Conservation (phyloP, 306 rosid genomes). For the Ochetophila trinervis region DNA sequence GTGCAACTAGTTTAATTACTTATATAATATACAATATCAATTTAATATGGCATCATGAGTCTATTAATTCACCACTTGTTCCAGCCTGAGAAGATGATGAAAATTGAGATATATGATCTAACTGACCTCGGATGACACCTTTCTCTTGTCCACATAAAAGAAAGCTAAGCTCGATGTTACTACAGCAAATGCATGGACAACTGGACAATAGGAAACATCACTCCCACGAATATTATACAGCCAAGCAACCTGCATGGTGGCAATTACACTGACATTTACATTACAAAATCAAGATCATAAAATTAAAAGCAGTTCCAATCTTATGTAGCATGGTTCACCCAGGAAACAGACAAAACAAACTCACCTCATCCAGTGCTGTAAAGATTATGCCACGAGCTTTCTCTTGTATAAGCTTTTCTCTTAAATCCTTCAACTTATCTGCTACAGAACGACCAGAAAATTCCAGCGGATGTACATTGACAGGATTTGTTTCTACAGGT, state of each 20-base stretch:
- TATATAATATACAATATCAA: not conserved
- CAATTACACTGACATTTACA: constrained; percentile 9
- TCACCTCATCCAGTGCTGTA: constrained; percentile 86
- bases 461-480: constrained; percentile 57
- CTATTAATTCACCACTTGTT: not conserved
- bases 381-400: constrained; percentile 67
- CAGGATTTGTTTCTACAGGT: constrained; percentile 53
- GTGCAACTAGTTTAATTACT: not conserved
- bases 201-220: constrained; percentile 90
- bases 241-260: constrained; percentile 85
- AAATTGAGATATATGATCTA: constrained; percentile 19
- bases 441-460: constrained; percentile 76
- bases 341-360: constrained; percentile 20
- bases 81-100: constrained; percentile 15
- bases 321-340: not conserved
- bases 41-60: not conserved
- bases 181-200: constrained; percentile 85
- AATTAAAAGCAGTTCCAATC: constrained; percentile 6
- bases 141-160: constrained; percentile 75
- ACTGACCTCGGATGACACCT: constrained; percentile 85
- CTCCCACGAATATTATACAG: constrained; percentile 88
- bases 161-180: constrained; percentile 67
- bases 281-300: constrained; percentile 19
- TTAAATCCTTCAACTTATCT: constrained; percentile 75
- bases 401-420: constrained; percentile 53